Evolutionary conservation across 805 yeast genomes (phyloP).

Genomic region (Yarrowia bubula): DNA sequence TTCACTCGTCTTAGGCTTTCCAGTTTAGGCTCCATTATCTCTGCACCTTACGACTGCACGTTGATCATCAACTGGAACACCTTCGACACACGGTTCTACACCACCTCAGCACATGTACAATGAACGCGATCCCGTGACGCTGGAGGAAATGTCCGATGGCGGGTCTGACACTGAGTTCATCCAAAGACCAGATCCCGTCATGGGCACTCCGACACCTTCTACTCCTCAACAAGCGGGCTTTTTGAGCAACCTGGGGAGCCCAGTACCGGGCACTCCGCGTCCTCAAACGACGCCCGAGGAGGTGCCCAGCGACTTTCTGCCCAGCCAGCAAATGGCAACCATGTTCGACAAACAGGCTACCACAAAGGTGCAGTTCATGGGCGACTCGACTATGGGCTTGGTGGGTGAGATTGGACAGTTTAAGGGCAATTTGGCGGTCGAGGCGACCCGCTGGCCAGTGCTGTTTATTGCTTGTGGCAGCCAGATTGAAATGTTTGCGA

Average conservation of each 20-base stretch:
- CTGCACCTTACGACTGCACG: no score
- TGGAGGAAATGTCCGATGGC: conserved; percentile 24
- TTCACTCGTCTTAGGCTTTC: not conserved
- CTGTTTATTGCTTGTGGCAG: conserved; percentile 3
- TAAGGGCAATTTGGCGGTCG: conserved; percentile 19
- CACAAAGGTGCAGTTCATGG: conserved; percentile 11
- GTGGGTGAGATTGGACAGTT: not conserved
- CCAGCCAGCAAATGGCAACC: conserved; percentile 15
- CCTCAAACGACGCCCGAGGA: not conserved
- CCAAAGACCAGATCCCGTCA: not conserved
- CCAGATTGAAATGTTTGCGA: conserved; percentile 14
- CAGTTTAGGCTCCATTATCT: not conserved
- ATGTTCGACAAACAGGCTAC: conserved; percentile 13
- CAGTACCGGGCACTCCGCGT: conserved; percentile 1
- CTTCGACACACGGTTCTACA: no score
- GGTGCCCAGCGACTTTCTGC: conserved; percentile 1
- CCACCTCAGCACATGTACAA: conserved; percentile 26
- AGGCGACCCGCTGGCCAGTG: conserved; percentile 17
- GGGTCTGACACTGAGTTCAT: not conserved
- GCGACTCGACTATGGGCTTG: not conserved
- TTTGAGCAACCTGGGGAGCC: conserved; percentile 7
- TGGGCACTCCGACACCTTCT: conserved; percentile 6
- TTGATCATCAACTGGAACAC: not conserved
- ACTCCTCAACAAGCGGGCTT: conserved; percentile 20
- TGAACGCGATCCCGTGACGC: conserved; percentile 27